Conservation (phyloP, 768 basidiomycete species). For the Infundibulicybe gibba region DNA sequence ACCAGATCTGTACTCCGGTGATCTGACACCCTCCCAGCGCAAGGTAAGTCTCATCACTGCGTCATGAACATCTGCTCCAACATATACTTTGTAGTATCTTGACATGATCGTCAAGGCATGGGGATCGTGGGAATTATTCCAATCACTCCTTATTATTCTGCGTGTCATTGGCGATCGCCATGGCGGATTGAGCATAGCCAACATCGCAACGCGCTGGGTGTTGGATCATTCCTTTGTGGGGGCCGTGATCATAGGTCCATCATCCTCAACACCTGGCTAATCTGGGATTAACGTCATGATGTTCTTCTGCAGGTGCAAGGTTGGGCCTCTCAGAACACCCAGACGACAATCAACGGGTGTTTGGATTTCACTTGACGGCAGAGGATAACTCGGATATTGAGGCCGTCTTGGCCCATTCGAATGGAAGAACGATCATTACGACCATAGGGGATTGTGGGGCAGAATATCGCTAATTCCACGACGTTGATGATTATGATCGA, state of each 20-base stretch:
- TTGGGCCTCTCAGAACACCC: slow-evolving; percentile 74
- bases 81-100: slow-evolving; percentile 52
- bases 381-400: slow-evolving; percentile 65
- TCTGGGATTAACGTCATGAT: not conserved
- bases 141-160: slow-evolving; percentile 55
- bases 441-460: slow-evolving; percentile 81
- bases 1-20: slow-evolving; percentile 66
- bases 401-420: slow-evolving; percentile 55
- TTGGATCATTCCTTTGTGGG: slow-evolving; percentile 76
- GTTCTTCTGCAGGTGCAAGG: slow-evolving; percentile 51
- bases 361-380: slow-evolving; percentile 50
- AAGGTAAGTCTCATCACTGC: slow-evolving; percentile 45
- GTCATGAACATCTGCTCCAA: slow-evolving; percentile 4
- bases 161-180: slow-evolving; percentile 66
- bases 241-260: slow-evolving; percentile 72
- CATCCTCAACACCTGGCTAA: slow-evolving; percentile 2
- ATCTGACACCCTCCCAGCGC: slow-evolving; percentile 77
- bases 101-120: slow-evolving; percentile 79
- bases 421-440: slow-evolving; percentile 57
- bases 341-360: slow-evolving; percentile 64
- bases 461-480: slow-evolving; percentile 60
- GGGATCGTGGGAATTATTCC: slow-evolving; percentile 79
- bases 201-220: slow-evolving; percentile 81
- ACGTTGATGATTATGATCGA: slow-evolving; percentile 2
- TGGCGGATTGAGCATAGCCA: slow-evolving; percentile 64